Conservation (phyloP, 495 filamentous ascomycete genomes). For the Aspergillus steynii region DNA sequence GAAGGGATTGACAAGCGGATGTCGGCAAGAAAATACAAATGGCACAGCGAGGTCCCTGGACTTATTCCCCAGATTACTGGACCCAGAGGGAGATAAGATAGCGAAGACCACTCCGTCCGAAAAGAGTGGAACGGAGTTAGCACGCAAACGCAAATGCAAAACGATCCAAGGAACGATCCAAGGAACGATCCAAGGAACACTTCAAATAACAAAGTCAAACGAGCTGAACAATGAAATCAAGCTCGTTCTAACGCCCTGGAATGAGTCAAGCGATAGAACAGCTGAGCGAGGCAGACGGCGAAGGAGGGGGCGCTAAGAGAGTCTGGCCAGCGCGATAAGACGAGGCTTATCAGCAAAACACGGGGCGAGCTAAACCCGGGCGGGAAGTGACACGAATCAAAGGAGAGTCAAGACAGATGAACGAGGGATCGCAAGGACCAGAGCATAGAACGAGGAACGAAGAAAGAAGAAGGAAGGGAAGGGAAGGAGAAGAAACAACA, state of each 20-base stretch:
- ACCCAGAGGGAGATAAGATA: neutral
- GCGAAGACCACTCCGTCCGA: neutral
- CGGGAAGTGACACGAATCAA: neutral
- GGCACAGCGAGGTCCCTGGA: neutral
- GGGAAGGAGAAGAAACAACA: constrained; percentile 7
- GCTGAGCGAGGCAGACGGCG: constrained; percentile 12
- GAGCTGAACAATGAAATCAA: no score
- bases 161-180: neutral
- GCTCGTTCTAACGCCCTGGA: neutral
- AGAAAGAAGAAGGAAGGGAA: constrained; percentile 6
- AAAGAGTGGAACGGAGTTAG: neutral
- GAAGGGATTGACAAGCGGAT: no score
- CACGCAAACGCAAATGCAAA: neutral
- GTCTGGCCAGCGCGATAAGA: constrained; percentile 26
- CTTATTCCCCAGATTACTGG: neutral
- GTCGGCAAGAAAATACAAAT: neutral
- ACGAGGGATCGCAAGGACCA: constrained; percentile 2
- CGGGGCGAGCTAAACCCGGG: constrained; percentile 13
- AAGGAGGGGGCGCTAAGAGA: constrained; percentile 6
- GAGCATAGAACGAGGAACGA: constrained; percentile 7
- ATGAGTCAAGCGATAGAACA: constrained; percentile 15
- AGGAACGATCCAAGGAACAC: neutral
- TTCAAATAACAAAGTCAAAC: no score
- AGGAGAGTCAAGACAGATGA: constrained; percentile 10
- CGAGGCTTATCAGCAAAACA: constrained; percentile 26